phyloP scores from a whole-genome alignment of 192 early-diverging fungal genomes.

The Entophlyctis luteolus region DNA sequence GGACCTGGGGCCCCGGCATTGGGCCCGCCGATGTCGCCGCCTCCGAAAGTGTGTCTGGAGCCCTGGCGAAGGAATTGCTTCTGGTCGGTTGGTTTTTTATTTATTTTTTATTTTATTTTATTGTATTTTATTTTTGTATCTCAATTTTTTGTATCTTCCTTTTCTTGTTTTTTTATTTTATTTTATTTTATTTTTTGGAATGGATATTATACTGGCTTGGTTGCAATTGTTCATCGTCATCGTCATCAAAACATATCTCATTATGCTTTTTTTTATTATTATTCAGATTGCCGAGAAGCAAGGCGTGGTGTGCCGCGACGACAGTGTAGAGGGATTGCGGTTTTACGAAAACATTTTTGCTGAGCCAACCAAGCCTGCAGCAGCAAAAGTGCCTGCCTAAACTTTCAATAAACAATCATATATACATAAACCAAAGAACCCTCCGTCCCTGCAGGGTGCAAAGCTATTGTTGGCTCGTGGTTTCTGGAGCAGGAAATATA shows the following conservation, averaged over 20 bases:
- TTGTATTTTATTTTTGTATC: conserved; percentile 19
- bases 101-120: conserved; percentile 3
- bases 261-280: no score
- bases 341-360: conserved; percentile 70
- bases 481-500: not conserved
- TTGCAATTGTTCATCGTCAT: no score
- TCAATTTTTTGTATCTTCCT: no score
- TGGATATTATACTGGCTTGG: no score
- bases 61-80: conserved; percentile 66
- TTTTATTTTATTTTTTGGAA: no score
- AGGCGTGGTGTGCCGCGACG: conserved; percentile 82
- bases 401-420: no score
- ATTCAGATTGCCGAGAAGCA: conserved; percentile 76
- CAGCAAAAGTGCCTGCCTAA: no score
- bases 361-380: no score
- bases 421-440: no score
- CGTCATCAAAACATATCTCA: no score
- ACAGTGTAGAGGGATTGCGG: conserved; percentile 75
- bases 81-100: conserved; percentile 42
- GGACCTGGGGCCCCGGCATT: conserved; percentile 40
- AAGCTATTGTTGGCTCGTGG: not conserved
- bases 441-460: no score
- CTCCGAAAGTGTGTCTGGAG: conserved; percentile 55
- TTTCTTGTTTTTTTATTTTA: no score
- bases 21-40: conserved; percentile 70